Evolutionary conservation across 768 basidiomycete species (phyloP).

Genomic region (Kwoniella botswanensis): DNA sequence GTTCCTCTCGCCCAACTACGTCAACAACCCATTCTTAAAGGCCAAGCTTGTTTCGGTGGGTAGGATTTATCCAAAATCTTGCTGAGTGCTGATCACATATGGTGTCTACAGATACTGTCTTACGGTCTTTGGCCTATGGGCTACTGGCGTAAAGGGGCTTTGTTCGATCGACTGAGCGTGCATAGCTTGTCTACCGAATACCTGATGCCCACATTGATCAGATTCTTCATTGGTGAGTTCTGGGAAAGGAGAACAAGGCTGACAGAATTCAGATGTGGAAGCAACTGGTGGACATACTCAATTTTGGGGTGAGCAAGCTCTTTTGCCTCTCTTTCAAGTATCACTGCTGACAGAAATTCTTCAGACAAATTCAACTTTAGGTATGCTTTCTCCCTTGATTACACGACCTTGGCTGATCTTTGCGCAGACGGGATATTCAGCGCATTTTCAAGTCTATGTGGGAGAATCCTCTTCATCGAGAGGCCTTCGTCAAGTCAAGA

Average conservation of each 20-base stretch:
- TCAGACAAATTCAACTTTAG: constrained; percentile 43
- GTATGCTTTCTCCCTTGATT: background rate
- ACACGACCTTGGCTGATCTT: constrained; percentile 17
- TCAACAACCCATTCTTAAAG: constrained; percentile 98
- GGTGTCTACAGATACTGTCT: constrained; percentile 43
- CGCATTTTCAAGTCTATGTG: constrained; percentile 87
- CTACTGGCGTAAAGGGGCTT: constrained; percentile 61
- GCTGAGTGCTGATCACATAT: constrained; percentile 1
- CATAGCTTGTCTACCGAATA: constrained; percentile 84
- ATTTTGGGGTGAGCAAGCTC: constrained; percentile 86
- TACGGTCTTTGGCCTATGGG: constrained; percentile 55
- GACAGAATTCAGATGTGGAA: constrained; percentile 76
- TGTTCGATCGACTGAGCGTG: constrained; percentile 81
- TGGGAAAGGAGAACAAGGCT: background rate
- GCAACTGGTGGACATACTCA: constrained; percentile 96
- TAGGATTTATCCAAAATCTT: constrained; percentile 10
- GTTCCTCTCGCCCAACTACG: constrained; percentile 95
- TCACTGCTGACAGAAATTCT: background rate
- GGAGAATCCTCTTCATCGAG: constrained; percentile 85
- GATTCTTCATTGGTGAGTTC: constrained; percentile 86
- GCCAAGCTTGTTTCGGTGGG: constrained; percentile 90
- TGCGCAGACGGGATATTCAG: constrained; percentile 77
- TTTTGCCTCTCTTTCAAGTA: background rate
- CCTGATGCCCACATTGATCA: constrained; percentile 86
- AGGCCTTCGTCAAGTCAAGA: constrained; percentile 80